phyloP scores from a whole-genome alignment of 2,329 filamentous ascomycete genomes.

The Chrysosporium queenslandicum region DNA sequence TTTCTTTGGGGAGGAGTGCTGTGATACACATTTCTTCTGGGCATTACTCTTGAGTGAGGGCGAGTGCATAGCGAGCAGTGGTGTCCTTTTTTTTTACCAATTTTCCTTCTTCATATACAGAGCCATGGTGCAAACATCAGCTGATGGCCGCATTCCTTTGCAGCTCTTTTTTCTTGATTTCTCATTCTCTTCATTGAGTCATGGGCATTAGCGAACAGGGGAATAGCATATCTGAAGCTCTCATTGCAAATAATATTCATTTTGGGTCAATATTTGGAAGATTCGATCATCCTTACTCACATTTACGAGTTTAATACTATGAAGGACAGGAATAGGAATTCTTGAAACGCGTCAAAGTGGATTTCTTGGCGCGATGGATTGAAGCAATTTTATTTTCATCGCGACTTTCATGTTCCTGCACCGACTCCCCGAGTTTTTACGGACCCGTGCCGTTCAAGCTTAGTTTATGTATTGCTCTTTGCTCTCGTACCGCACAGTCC shows the following conservation, averaged over 20 bases:
- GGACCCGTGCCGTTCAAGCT: too few species aligned
- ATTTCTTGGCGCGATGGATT: background rate
- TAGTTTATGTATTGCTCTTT: too few species aligned
- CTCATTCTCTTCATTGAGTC: background rate
- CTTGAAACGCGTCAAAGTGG: background rate
- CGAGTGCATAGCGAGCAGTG: background rate
- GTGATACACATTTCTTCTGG: background rate
- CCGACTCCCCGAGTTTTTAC: too few species aligned
- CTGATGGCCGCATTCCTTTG: background rate
- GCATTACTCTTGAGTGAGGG: background rate
- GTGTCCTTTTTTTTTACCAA: background rate
- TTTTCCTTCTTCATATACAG: background rate
- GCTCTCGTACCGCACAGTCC: too few species aligned
- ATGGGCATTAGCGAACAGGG: background rate
- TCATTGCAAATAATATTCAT: background rate
- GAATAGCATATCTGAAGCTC: slow-evolving; percentile 5
- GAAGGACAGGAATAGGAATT: background rate
- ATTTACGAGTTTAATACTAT: too few species aligned
- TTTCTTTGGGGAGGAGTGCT: background rate
- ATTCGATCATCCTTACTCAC: background rate
- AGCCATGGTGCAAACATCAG: background rate
- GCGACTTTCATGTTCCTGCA: too few species aligned
- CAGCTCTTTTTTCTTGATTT: background rate
- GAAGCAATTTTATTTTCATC: too few species aligned
- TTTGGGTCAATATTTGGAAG: background rate